A percentile compares a stretch with the other conserved stretches of the same genome.
Evolutionary conservation across 352 stramenopile species (phyloP).

Genomic region (Pythium rhizo-oryzae): DNA sequence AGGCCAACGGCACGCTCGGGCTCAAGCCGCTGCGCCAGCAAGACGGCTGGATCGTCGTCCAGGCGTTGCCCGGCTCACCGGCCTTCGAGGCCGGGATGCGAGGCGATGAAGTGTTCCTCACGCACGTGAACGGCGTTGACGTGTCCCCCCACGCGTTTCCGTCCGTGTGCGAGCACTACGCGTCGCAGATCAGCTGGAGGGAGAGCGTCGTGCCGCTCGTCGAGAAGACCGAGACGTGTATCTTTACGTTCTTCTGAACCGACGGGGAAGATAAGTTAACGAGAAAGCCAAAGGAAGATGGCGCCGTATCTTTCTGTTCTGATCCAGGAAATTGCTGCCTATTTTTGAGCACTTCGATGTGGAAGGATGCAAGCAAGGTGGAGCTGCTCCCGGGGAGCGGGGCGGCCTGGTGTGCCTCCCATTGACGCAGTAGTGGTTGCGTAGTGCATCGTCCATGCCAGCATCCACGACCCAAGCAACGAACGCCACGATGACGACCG

Average conservation of each 20-base stretch:
- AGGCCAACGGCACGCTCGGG: conserved; percentile 64
- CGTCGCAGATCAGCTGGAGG: conserved; percentile 57
- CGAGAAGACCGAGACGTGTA: conserved; percentile 74
- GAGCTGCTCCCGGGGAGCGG: too few species aligned
- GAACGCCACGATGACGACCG: background rate
- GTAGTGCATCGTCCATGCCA: conserved; percentile 1
- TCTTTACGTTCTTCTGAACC: conserved; percentile 76
- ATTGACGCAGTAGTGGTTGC: too few species aligned
- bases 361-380: background rate
- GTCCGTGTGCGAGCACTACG: conserved; percentile 40
- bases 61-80: conserved; percentile 63
- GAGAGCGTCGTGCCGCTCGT: conserved; percentile 77
- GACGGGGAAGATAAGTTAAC: conserved; percentile 1
- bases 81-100: conserved; percentile 78
- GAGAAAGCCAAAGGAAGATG: too few species aligned
- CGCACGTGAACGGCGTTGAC: conserved; percentile 79
- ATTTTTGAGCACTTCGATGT: background rate
- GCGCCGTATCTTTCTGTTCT: background rate
- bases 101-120: conserved; percentile 75
- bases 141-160: conserved; percentile 75
- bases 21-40: conserved; percentile 76
- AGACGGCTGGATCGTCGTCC: conserved; percentile 77
- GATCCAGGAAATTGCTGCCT: background rate
- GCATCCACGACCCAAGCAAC: background rate
- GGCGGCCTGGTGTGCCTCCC: too few species aligned